Evolutionary conservation across 1,284 basidiomycete species (phyloP).

Genomic region (Melampsora medusae): DNA sequence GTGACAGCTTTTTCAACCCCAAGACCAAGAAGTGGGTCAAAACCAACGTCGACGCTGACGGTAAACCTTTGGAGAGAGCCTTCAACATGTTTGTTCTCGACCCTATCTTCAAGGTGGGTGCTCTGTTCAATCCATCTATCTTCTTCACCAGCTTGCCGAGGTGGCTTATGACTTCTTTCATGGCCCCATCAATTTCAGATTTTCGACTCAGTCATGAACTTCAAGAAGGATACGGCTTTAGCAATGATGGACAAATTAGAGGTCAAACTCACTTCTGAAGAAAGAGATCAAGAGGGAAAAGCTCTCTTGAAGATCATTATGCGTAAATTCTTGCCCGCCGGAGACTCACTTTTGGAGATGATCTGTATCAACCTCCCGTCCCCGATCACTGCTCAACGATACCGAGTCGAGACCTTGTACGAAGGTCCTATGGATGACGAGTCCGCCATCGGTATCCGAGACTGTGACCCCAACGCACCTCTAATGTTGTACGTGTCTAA

Average conservation of each 20-base stretch:
- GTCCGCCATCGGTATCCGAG: slow-evolving; percentile 95
- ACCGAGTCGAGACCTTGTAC: slow-evolving; percentile 99
- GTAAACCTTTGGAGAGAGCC: slow-evolving; percentile 75
- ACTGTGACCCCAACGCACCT: slow-evolving; percentile 95
- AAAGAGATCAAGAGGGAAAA: slow-evolving; percentile 95
- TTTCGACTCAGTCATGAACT: slow-evolving; percentile 99
- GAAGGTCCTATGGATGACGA: slow-evolving; percentile 99
- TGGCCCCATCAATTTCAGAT: slow-evolving; percentile 57
- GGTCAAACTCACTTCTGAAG: slow-evolving; percentile 81
- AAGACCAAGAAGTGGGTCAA: slow-evolving; percentile 96
- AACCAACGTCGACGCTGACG: slow-evolving; percentile 72
- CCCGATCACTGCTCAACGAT: slow-evolving; percentile 91
- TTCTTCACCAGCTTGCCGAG: neutral
- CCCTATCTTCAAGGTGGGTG: slow-evolving; percentile 78
- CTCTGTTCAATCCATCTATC: neutral
- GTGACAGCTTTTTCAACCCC: slow-evolving; percentile 99
- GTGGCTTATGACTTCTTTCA: neutral
- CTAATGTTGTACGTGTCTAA: slow-evolving; percentile 99
- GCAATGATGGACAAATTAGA: slow-evolving; percentile 96
- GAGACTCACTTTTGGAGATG: slow-evolving; percentile 99
- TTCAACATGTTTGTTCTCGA: slow-evolving; percentile 97
- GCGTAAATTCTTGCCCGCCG: slow-evolving; percentile 99
- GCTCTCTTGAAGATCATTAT: slow-evolving; percentile 95
- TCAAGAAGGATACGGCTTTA: slow-evolving; percentile 87
- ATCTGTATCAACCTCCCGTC: slow-evolving; percentile 95